A percentile compares a stretch with the other conserved stretches of the same genome.
Evolutionary conservation across 2,329 filamentous ascomycete genomes (phyloP).

Genomic region (Clonostachys rhizophaga): DNA sequence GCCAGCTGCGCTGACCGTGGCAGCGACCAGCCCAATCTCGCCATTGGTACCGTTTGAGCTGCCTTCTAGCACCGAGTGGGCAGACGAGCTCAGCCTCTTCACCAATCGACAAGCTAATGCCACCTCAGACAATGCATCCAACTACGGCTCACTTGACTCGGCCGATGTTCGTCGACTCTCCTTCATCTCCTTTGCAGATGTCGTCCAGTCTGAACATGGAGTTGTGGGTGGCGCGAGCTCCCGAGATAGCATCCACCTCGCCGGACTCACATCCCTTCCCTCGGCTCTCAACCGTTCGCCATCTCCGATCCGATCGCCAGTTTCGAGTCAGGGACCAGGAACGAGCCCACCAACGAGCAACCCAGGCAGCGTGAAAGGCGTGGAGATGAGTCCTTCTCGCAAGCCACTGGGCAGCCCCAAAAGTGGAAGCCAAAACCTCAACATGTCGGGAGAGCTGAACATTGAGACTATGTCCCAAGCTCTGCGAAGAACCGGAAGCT

Average conservation of each 20-base stretch:
- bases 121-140: constrained; percentile 57
- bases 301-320: constrained; percentile 74
- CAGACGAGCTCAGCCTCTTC: constrained; percentile 53
- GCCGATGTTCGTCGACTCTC: constrained; percentile 78
- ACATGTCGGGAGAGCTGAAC: constrained; percentile 61
- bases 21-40: constrained; percentile 16
- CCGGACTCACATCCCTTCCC: constrained; percentile 59
- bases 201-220: constrained; percentile 80
- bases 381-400: constrained; percentile 64
- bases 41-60: not conserved
- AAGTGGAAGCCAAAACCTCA: constrained; percentile 45
- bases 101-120: constrained; percentile 30
- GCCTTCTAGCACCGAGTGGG: constrained; percentile 39
- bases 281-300: constrained; percentile 60
- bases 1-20: constrained; percentile 66
- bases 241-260: constrained; percentile 66
- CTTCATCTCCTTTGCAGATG: constrained; percentile 96
- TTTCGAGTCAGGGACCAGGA: constrained; percentile 65
- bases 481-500: constrained; percentile 76
- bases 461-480: constrained; percentile 95
- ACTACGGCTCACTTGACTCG: constrained; percentile 70
- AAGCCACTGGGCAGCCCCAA: constrained; percentile 60
- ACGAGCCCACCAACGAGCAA: constrained; percentile 75
- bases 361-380: constrained; percentile 66
- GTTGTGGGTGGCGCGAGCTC: constrained; percentile 44